Evolutionary conservation across 1,284 basidiomycete genomes (phyloP), one percentile per base, ranked within the genome.

Genomic region (Cryptococcus sp.): DNA sequence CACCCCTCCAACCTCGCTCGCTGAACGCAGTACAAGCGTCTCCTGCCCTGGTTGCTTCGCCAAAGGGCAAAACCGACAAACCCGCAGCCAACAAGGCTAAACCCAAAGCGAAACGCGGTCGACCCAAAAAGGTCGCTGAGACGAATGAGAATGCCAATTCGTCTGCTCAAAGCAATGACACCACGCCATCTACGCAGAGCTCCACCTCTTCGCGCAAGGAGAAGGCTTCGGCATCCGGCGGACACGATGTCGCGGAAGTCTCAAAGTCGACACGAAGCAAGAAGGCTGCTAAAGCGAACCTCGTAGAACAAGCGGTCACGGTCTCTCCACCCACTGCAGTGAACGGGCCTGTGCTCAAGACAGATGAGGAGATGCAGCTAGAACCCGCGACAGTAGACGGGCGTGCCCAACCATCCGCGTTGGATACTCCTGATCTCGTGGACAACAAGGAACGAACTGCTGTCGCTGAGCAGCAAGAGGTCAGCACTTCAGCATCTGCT

Each of bases 1-100:
- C 75, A 0, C 75, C 75, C 2, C 64, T 77, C 3, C 58, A 63
- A 47, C 57, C 63, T 30, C 67, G 70, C n/a, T 59, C 59, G 3
- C 51, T 73, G 35, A 76, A 77, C 54, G 50, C 59, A 35, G 30
- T 35, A 10, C 30, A 35, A 35, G 30, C 30, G 13, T 35, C 5
- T 10, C 50, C 3, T 27, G 23, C 19, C 23, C 54, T 17, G 35
- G 30, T 50, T 22, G 54, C 11, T 50, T 50, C 25, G 45, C 59
- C 38, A 13, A 58, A 57, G 13, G 41, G 53, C 23, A 49, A 55
- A 43, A 23, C 57, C 15, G 41, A 47, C 27, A 65, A 65, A 54
- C 43, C 52, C 13, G 25, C 35, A 25, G 35, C 49, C 1, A 41
- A 11, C 42, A 61, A 59, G 46, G 23, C 54, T 42, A 61, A 59